Evolutionary conservation across 176 grass and related monocot species (phyloP).

Genomic region (Zoysia pacifica): DNA sequence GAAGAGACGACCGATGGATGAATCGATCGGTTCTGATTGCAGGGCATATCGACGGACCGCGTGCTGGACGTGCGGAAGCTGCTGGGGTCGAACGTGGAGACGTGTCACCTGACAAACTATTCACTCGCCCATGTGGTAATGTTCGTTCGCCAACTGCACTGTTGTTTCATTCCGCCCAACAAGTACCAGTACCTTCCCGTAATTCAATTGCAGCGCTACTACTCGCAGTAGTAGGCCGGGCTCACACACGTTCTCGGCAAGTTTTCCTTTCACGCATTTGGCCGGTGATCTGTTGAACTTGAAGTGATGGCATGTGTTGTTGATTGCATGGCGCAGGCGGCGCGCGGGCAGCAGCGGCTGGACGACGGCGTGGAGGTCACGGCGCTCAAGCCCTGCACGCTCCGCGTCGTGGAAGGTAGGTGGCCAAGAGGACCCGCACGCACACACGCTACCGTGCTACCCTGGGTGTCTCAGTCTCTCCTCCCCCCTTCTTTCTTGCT

Average conservation of each 20-base stretch:
- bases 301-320: neutral
- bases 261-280: neutral
- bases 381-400: slow-evolving; percentile 70
- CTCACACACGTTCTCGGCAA: neutral
- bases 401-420: slow-evolving; percentile 78
- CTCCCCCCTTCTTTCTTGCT: neutral
- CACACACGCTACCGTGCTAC: slow-evolving; percentile 1
- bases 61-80: slow-evolving; percentile 87
- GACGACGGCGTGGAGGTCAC: slow-evolving; percentile 79
- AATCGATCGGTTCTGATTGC: neutral
- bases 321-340: slow-evolving; percentile 56
- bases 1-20: neutral
- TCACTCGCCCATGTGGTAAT: slow-evolving; percentile 87
- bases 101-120: slow-evolving; percentile 92
- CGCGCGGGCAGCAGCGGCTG: slow-evolving; percentile 62
- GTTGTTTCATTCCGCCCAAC: too few species aligned
- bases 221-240: neutral
- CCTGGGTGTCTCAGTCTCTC: neutral
- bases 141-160: neutral
- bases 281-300: too few species aligned
- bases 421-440: slow-evolving; percentile 3
- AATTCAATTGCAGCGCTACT: slow-evolving; percentile 6
- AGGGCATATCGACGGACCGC: slow-evolving; percentile 94
- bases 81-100: slow-evolving; percentile 74
- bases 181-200: neutral